Evolutionary conservation across 1,284 basidiomycete genomes (phyloP), one percentile per base, ranked within the genome.

Genomic region (Pseudozyma tsukubaensis): DNA sequence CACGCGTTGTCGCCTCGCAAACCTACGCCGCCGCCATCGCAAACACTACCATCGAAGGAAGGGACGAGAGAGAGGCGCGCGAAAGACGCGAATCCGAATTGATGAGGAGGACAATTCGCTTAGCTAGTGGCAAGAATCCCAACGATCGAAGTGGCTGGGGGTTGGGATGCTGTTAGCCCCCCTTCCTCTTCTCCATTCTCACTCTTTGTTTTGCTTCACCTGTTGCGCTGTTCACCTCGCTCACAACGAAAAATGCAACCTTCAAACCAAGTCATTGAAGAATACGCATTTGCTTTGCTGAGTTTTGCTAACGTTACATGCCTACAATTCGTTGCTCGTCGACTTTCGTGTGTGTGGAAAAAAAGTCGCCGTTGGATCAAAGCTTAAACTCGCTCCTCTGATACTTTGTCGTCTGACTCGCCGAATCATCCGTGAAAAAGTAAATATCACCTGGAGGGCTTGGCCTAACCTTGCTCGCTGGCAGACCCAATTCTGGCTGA

Each of bases 381-480:
- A 80, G 65, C 66, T 80, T 80, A 47, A 78, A 80, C 34, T 80
- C 78, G 34, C 59, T 61, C 54, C 65, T 65, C 10, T 42, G 53
- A 40, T 82, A 83, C 36, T 74, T 57, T 11, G 77, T 78, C 49
- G 70, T 75, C 39, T 76, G 72, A 48, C 67, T 59, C 3, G 83
- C 83, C 0, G 78, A 75, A 24, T 83, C 58, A 51, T 83, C 82
- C 14, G 79, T 76, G 58, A 85, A 81, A 58, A 79, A 84, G 56
- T 81, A 81, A 36, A 84, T 76, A 61, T 80, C 78, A 21, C 95
- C 95, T 13, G 93, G 94, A 60, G 88, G 88, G 6, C 88, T 89
- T 1, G 92, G 94, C 65, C 89, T 89, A 49, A 99, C 94, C 49
- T 91, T 88, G 24, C 92, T 91, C 40, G 93, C 89, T 5, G 96